phyloP scores from a whole-genome alignment of 495 filamentous ascomycete species.

The Tuber borchii region DNA sequence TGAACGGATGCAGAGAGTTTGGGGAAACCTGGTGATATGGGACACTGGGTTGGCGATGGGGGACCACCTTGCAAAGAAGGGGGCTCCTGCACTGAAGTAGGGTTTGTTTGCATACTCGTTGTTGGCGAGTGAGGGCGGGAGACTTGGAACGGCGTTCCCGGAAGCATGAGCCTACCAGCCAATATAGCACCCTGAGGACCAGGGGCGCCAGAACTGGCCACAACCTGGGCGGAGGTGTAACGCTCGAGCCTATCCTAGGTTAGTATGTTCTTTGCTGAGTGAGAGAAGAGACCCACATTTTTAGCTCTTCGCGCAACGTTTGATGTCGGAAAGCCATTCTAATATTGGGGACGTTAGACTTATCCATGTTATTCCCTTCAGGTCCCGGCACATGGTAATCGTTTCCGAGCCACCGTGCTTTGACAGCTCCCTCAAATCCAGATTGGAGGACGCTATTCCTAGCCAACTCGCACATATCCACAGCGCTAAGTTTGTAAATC shows the following conservation, averaged over 20 bases:
- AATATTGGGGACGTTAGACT: constrained; percentile 92
- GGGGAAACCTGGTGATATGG: constrained; percentile 29
- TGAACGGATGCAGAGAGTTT: constrained; percentile 23
- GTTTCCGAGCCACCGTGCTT: constrained; percentile 80
- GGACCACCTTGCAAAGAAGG: constrained; percentile 12
- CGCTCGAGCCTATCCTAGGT: constrained; percentile 47
- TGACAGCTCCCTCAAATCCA: constrained; percentile 82
- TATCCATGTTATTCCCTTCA: constrained; percentile 79
- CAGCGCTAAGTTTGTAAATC: constrained; percentile 93
- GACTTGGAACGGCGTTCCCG: constrained; percentile 18
- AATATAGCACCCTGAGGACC: constrained; percentile 27
- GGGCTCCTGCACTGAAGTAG: constrained; percentile 26
- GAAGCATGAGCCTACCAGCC: constrained; percentile 23
- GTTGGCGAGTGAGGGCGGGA: constrained; percentile 22
- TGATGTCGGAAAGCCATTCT: constrained; percentile 81
- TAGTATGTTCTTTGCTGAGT: background rate
- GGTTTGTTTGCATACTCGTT: constrained; percentile 39
- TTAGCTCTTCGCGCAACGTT: constrained; percentile 70
- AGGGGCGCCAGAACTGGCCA: constrained; percentile 8
- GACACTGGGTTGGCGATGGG: constrained; percentile 29
- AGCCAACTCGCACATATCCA: constrained; percentile 97
- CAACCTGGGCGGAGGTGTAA: constrained; percentile 42
- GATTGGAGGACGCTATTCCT: constrained; percentile 92
- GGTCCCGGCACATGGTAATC: constrained; percentile 67
- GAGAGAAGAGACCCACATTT: constrained; percentile 56